Conservation (phyloP, 805 yeast species). For the Hermanozyma aechmeae region DNA sequence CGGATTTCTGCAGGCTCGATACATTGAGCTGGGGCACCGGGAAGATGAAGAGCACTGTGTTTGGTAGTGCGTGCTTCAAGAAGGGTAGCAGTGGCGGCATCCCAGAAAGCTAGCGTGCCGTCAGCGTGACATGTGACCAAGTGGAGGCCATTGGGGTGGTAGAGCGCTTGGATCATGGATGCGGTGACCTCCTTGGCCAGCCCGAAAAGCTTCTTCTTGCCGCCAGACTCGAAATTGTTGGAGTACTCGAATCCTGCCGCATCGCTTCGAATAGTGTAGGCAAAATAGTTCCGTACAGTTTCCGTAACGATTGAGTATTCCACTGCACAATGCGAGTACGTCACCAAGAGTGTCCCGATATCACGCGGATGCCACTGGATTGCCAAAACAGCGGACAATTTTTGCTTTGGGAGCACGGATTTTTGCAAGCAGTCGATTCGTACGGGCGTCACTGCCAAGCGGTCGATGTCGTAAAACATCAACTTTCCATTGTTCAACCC, state of each 20-base stretch:
- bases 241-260: conserved; percentile 50
- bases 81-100: conserved; percentile 64
- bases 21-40: conserved; percentile 22
- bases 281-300: conserved; percentile 44
- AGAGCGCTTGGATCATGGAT: conserved; percentile 44
- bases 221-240: conserved; percentile 20
- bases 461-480: conserved; percentile 71
- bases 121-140: conserved; percentile 71
- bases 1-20: conserved; percentile 8
- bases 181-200: conserved; percentile 23
- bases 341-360: conserved; percentile 64
- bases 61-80: conserved; percentile 66
- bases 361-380: conserved; percentile 86
- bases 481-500: conserved; percentile 75
- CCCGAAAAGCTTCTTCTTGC: conserved; percentile 33
- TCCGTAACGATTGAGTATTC: conserved; percentile 58
- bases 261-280: conserved; percentile 55
- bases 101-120: conserved; percentile 89
- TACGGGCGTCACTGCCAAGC: conserved; percentile 57
- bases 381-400: conserved; percentile 54
- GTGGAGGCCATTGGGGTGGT: conserved; percentile 92
- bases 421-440: conserved; percentile 67
- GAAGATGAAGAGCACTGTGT: conserved; percentile 55
- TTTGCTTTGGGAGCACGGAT: conserved; percentile 43
- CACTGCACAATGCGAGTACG: conserved; percentile 63